Base-by-base conservation (phyloP, 108 stramenopile genomes). In the Cyclostephanos invisitatus region DNA sequence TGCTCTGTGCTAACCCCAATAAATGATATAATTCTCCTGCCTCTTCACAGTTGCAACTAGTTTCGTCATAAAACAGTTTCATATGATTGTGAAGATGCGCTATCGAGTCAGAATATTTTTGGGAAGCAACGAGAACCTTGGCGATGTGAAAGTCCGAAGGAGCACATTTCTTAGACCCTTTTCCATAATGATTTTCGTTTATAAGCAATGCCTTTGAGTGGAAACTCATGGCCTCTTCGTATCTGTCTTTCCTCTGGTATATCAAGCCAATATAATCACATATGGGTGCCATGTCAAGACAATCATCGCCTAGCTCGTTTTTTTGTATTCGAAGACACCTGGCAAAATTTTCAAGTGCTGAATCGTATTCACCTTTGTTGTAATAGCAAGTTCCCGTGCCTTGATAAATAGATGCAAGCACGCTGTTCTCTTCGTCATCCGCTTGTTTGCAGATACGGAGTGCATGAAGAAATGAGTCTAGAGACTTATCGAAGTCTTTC, bases 241-340 rank as follows among this genome's bases (percentile, higher is more conserved):
- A 67, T 50, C 62, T 57, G 2, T 57, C 44, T 62, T 54, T 62
- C 22, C 54, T 64, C 50, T 58, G 69, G 36, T 84, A 84, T 35
- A 77, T 25, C 42, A 72, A 44, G n/a, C 75, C 83, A 68, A 84
- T 81, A 20, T 62, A 46, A 27, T 76, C 64, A 58, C 69, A 84
- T 14, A 67, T 68, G 25, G 37, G 46, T 35, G 72, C 79, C 38
- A 81, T 55, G 17, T 84, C 74, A 44, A 68, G 57, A 17, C 65
- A 48, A 51, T 63, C 63, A 55, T 80, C 66, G 37, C 65, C 75
- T 6, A 67, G 37, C 40, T 72, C 80, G 17, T 24, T 46, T 50
- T 84, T 71, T 22, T 67, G 66, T 6, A 81, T 59, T 36, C 66
- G 69, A 7, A 81, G 64, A 47, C 78, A 78, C 38, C 68, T 24